Percentiles rank a stretch among this genome's conserved stretches.
These are phyloP conservation scores for Escallonia herrerae DNA, from an alignment of 129 eudicot species.

Conservation along the genomic window DNA sequence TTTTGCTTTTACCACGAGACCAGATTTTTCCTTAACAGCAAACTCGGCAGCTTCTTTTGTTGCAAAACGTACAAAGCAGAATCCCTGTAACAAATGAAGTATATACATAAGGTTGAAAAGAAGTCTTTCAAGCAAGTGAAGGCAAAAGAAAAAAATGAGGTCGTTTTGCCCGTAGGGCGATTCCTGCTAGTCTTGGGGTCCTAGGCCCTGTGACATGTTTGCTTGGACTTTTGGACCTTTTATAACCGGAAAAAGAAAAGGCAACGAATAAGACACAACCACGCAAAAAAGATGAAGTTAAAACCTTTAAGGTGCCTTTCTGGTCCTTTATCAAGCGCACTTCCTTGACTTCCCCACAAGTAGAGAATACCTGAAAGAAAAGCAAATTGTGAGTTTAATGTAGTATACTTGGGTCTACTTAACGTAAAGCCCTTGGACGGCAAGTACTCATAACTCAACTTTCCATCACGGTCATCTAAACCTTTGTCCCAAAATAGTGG, in stretches of 20 bases:
- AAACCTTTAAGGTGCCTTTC: slow-evolving; percentile 65
- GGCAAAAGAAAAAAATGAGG: not conserved
- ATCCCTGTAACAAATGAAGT: slow-evolving; percentile 41
- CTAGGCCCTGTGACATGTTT: too few species aligned
- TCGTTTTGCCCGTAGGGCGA: too few species aligned
- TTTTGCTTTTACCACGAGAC: slow-evolving; percentile 37
- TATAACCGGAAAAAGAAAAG: slow-evolving; percentile 1
- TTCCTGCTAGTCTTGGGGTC: too few species aligned
- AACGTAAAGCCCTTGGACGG: too few species aligned
- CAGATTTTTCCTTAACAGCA: slow-evolving; percentile 75
- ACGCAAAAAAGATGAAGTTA: not conserved
- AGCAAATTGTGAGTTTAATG: not conserved
- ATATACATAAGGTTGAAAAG: not conserved
- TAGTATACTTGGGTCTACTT: too few species aligned
- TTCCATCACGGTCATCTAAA: too few species aligned
- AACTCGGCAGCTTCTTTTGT: slow-evolving; percentile 72
- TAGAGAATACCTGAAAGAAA: slow-evolving; percentile 52
- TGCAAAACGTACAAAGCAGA: slow-evolving; percentile 74
- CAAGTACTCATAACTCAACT: too few species aligned
- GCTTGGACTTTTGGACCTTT: too few species aligned
- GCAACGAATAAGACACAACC: not conserved
- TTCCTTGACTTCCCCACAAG: slow-evolving; percentile 74
- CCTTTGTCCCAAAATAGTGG: too few species aligned
- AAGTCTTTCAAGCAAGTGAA: not conserved
- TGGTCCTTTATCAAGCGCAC: slow-evolving; percentile 69